Evolutionary conservation across 257 asterid genomes (phyloP).

Genomic region (Asclepias syriaca): DNA sequence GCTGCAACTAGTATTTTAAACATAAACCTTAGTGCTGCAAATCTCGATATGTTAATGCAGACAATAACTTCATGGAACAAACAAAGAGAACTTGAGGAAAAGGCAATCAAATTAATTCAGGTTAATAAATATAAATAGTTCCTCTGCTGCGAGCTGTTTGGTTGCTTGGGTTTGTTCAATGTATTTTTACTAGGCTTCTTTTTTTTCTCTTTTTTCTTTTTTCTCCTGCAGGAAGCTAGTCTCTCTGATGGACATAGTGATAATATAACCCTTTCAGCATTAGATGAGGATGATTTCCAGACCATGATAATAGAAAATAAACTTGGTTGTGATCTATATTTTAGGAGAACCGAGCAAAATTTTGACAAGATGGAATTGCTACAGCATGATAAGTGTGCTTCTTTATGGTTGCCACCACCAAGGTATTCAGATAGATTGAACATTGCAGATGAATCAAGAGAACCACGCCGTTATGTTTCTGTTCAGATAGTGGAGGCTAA

Average conservation of each 20-base stretch:
- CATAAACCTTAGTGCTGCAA: slow-evolving; percentile 83
- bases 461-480: slow-evolving; percentile 77
- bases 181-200: slow-evolving; percentile 13
- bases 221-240: slow-evolving; percentile 52
- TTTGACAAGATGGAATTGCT: slow-evolving; percentile 45
- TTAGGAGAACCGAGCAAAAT: slow-evolving; percentile 55
- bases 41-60: slow-evolving; percentile 69
- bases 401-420: slow-evolving; percentile 86
- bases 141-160: background rate
- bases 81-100: slow-evolving; percentile 89
- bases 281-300: slow-evolving; percentile 89
- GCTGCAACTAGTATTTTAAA: slow-evolving; percentile 84
- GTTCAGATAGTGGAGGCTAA: slow-evolving; percentile 83
- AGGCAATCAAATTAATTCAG: slow-evolving; percentile 68
- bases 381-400: slow-evolving; percentile 44
- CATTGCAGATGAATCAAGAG: slow-evolving; percentile 80
- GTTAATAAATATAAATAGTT: slow-evolving; percentile 27
- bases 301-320: slow-evolving; percentile 76
- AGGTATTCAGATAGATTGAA: slow-evolving; percentile 90
- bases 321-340: slow-evolving; percentile 87
- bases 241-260: slow-evolving; percentile 43
- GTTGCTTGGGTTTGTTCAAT: slow-evolving; percentile 3
- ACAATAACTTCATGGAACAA: slow-evolving; percentile 80
- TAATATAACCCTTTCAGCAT: slow-evolving; percentile 53
- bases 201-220: slow-evolving; percentile 15